Evolutionary conservation across 768 basidiomycete genomes (phyloP).

Genomic region (Pulveroboletus ravenelii): DNA sequence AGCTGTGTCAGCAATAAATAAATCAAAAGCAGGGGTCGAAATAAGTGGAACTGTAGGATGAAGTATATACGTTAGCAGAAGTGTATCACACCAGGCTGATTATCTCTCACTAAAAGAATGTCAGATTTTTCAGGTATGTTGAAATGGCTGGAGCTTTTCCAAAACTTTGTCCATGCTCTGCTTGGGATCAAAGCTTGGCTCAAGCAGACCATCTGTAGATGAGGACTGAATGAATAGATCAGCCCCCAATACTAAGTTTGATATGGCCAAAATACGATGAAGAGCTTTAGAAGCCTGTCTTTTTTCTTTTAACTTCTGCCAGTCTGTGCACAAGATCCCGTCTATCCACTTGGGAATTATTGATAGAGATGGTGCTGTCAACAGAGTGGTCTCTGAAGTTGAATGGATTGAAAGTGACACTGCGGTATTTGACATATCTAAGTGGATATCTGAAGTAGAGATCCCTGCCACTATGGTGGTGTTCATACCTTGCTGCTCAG

Average conservation of each 20-base stretch:
- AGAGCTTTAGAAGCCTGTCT: slow-evolving; percentile 29
- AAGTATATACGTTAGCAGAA: slow-evolving; percentile 3
- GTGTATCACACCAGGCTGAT: background rate
- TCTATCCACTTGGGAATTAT: slow-evolving; percentile 52
- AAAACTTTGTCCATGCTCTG: slow-evolving; percentile 40
- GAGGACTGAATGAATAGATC: slow-evolving; percentile 7
- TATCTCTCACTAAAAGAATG: slow-evolving; percentile 16
- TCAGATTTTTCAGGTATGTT: slow-evolving; percentile 20
- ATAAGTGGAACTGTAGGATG: slow-evolving; percentile 10
- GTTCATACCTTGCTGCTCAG: slow-evolving; percentile 14
- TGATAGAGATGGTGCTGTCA: slow-evolving; percentile 45
- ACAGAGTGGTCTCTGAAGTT: slow-evolving; percentile 34
- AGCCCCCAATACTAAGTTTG: slow-evolving; percentile 21
- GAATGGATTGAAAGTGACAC: too few relatives aligned
- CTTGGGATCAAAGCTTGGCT: slow-evolving; percentile 22
- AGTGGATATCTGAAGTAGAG: slow-evolving; percentile 14
- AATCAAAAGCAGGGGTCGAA: slow-evolving; percentile 8
- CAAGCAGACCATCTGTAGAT: slow-evolving; percentile 6
- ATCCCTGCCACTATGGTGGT: slow-evolving; percentile 14
- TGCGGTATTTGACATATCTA: slow-evolving; percentile 26
- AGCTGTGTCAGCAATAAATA: slow-evolving; percentile 11
- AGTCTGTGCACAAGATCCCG: slow-evolving; percentile 24
- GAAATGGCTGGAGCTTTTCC: slow-evolving; percentile 42
- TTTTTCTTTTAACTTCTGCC: slow-evolving; percentile 30
- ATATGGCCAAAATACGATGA: slow-evolving; percentile 33